Evolutionary conservation across 257 asterid species (phyloP).

Genomic region (Euphrasia confusa): DNA sequence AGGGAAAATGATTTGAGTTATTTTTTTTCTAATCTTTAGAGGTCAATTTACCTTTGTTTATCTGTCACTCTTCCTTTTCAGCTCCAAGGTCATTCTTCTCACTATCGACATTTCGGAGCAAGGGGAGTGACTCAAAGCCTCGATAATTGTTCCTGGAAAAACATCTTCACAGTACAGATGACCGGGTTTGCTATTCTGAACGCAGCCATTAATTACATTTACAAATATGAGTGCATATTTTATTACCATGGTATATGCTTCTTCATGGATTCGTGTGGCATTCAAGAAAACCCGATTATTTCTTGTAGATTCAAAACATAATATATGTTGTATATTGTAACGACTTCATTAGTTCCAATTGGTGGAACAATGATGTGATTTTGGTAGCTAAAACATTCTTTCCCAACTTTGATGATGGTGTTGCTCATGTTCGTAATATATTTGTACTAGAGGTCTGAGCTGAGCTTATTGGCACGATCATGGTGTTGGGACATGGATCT

Average conservation of each 20-base stretch:
- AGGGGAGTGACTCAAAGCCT: constrained; percentile 83
- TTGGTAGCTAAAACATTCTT: constrained; percentile 51
- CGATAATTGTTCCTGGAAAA: constrained; percentile 34
- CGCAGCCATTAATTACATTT: constrained; percentile 12
- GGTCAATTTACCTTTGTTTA: constrained; percentile 20
- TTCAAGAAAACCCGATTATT: constrained; percentile 18
- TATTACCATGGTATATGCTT: constrained; percentile 2
- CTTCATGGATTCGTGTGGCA: constrained; percentile 26
- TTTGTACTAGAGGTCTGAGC: too few relatives aligned
- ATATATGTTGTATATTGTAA: constrained; percentile 45
- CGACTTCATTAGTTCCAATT: constrained; percentile 42
- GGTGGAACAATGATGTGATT: constrained; percentile 49
- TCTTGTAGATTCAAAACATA: constrained; percentile 32
- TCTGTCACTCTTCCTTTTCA: constrained; percentile 32
- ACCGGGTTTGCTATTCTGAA: constrained; percentile 16
- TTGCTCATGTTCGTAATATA: too few relatives aligned
- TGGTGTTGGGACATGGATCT: too few relatives aligned
- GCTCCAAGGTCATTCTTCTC: constrained; percentile 94
- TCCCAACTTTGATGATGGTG: too few relatives aligned
- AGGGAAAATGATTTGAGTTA: background rate
- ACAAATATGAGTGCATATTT: constrained; percentile 17
- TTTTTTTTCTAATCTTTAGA: background rate
- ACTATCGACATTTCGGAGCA: constrained; percentile 81
- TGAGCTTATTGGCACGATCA: too few relatives aligned
- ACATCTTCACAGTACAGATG: constrained; percentile 20